phyloP scores from a whole-genome alignment of 305 asterid species.

The Fraxinus sp. region DNA sequence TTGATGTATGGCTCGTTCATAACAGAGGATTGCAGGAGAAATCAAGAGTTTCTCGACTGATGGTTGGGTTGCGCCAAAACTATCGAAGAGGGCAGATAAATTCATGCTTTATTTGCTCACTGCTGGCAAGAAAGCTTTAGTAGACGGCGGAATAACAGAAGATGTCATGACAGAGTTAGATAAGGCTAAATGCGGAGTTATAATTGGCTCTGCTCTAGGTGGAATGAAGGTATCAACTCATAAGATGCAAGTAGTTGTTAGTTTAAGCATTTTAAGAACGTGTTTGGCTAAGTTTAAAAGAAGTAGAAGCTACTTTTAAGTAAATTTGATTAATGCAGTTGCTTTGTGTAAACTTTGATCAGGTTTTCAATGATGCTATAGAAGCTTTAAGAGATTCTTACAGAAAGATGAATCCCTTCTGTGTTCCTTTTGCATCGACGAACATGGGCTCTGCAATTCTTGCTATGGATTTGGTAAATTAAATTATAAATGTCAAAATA shows the following conservation, averaged over 20 bases:
- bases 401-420: slow-evolving; percentile 50
- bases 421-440: slow-evolving; percentile 45
- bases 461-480: slow-evolving; percentile 43
- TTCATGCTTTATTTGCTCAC: slow-evolving; percentile 43
- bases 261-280: background rate
- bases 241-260: background rate
- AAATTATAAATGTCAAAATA: background rate
- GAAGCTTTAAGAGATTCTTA: slow-evolving; percentile 42
- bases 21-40: slow-evolving; percentile 47
- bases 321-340: background rate
- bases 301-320: background rate
- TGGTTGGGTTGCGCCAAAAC: slow-evolving; percentile 48
- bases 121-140: slow-evolving; percentile 49
- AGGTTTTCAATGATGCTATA: slow-evolving; percentile 42
- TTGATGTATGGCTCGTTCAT: slow-evolving; percentile 9
- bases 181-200: slow-evolving; percentile 37
- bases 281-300: background rate
- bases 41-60: slow-evolving; percentile 40
- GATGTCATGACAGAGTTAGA: slow-evolving; percentile 33
- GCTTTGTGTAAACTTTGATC: slow-evolving; percentile 17
- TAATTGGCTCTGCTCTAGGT: slow-evolving; percentile 48
- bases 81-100: slow-evolving; percentile 38
- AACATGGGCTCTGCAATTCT: slow-evolving; percentile 51
- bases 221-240: slow-evolving; percentile 35
- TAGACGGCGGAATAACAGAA: slow-evolving; percentile 42